Evolutionary conservation across 1,284 basidiomycete genomes (phyloP), one percentile per base, ranked within the genome.

Genomic region (Cryptococcus sp.): DNA sequence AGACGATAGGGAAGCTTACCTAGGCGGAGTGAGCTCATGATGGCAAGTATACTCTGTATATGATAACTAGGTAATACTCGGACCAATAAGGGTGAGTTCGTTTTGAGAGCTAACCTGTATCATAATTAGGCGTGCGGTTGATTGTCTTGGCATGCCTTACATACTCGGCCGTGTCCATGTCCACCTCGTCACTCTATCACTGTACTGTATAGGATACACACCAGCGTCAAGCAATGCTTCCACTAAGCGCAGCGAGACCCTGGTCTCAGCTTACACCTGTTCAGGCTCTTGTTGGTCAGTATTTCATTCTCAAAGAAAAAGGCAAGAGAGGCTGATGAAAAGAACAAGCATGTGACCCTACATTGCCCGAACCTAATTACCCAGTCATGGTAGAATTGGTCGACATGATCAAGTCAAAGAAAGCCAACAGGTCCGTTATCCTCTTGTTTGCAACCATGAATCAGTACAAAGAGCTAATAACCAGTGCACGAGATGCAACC

Each of bases 351-450:
- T 96, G 92, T 74, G 90, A 94, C 63, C 88, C 93, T 1, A 83
- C 85, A 21, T 79, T 91, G 13, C 82, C 83, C 55, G 88, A 92
- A 70, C 90, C 92, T 18, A 96, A 98, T 74, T 88, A 94, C 76
- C 86, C 90, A 0, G 79, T 88, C 43, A 91, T 97, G 74, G 82
- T 98, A 59, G 92, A 98, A 74, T 85, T 98, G 43, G 91, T 91
- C 25, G 91, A 94, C 61, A 84, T 87, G 65, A 85, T 99, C 76
- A 96, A 94, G 74, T 79, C 80, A 61, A 98, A 97, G 79, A 98
- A 98, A 76, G 93, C 92, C 0, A 98, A 99, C 78, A 91, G 83
- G 88, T 93, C 75, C 62, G 88, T 36, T 24, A 34, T 37, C 41
- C 10, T 23, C 25, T n/a, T 19, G 10, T 22, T 39, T n/a, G 4